Evolutionary conservation across 1,284 basidiomycete species (phyloP), one percentile per base, ranked within the genome.

Genomic region (Quambalaria eucalypti): DNA sequence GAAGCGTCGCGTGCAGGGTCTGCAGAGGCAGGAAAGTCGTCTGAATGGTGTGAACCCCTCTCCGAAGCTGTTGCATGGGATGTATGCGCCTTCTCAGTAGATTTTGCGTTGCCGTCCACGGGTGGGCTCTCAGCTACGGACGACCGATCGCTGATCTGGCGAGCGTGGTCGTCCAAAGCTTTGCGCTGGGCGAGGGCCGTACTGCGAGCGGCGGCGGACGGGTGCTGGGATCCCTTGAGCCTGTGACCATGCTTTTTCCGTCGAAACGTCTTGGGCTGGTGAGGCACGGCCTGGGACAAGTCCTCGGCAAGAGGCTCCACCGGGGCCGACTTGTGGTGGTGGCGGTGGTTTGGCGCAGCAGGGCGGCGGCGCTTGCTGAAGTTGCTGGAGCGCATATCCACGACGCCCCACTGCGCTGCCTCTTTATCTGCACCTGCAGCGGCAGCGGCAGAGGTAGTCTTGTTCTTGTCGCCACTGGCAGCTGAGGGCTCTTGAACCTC

Each of bases 401-500:
- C 46, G 84, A 87, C 33, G 84, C 86, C 63, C 82, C 63, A 65
- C 9, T 62, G 50, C 26, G 60, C 44, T n/a, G n/a, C n/a, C n/a
- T n/a, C n/a, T n/a, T n/a, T n/a, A n/a, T n/a, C n/a, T n/a, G n/a
- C n/a, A n/a, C n/a, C n/a, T n/a, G n/a, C n/a, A n/a, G n/a, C n/a
- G n/a, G n/a, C n/a, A n/a, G n/a, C n/a, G n/a, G n/a, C n/a, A n/a
- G n/a, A n/a, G n/a, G n/a, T n/a, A n/a, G n/a, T n/a, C n/a, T n/a
- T n/a, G n/a, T n/a, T n/a, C n/a, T n/a, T n/a, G n/a, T n/a, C n/a
- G n/a, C n/a, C n/a, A n/a, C n/a, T n/a, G n/a, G n/a, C n/a, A n/a
- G n/a, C n/a, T n/a, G n/a, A n/a, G n/a, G n/a, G n/a, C 82, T 82
- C 78, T 82, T 48, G 31, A 54, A 86, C 83, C 52, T 86, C 77